A percentile compares a stretch with the other conserved stretches of the same genome.
phyloP scores from a whole-genome alignment of 192 early-diverging fungal species.

The Coemansia sp. region DNA sequence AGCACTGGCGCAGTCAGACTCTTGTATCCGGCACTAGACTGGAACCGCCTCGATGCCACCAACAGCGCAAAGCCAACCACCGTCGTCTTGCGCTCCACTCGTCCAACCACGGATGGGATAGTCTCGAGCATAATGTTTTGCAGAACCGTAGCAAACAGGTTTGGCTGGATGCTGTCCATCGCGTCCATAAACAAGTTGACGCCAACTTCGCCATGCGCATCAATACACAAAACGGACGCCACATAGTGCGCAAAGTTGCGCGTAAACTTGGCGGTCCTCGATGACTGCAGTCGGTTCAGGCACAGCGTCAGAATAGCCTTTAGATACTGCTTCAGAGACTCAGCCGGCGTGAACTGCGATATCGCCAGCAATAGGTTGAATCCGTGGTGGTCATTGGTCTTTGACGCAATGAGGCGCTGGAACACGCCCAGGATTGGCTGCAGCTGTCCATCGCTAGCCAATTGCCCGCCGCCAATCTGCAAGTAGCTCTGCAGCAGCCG shows the following conservation, averaged over 20 bases:
- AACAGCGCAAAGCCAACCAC: slow-evolving; percentile 52
- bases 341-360: slow-evolving; percentile 77
- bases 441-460: slow-evolving; percentile 74
- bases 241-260: slow-evolving; percentile 50
- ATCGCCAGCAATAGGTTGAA: slow-evolving; percentile 82
- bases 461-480: slow-evolving; percentile 67
- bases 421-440: slow-evolving; percentile 90
- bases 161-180: slow-evolving; percentile 54
- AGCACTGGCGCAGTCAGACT: slow-evolving; percentile 29
- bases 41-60: slow-evolving; percentile 35
- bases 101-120: slow-evolving; percentile 37
- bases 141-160: slow-evolving; percentile 42
- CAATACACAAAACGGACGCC: slow-evolving; percentile 47
- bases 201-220: slow-evolving; percentile 21
- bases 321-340: slow-evolving; percentile 59
- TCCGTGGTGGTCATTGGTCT: slow-evolving; percentile 83
- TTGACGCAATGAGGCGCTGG: slow-evolving; percentile 87
- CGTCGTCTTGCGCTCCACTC: slow-evolving; percentile 55
- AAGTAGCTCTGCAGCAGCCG: slow-evolving; percentile 87
- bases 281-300: slow-evolving; percentile 59
- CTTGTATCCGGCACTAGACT: slow-evolving; percentile 17
- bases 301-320: slow-evolving; percentile 67
- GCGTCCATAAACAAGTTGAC: slow-evolving; percentile 34
- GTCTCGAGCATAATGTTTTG: slow-evolving; percentile 51
- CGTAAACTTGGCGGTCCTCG: slow-evolving; percentile 42